A percentile compares a stretch with the other conserved stretches of the same genome.
Conservation (phyloP, 2,329 filamentous ascomycete species). For the Xylogone sp. region DNA sequence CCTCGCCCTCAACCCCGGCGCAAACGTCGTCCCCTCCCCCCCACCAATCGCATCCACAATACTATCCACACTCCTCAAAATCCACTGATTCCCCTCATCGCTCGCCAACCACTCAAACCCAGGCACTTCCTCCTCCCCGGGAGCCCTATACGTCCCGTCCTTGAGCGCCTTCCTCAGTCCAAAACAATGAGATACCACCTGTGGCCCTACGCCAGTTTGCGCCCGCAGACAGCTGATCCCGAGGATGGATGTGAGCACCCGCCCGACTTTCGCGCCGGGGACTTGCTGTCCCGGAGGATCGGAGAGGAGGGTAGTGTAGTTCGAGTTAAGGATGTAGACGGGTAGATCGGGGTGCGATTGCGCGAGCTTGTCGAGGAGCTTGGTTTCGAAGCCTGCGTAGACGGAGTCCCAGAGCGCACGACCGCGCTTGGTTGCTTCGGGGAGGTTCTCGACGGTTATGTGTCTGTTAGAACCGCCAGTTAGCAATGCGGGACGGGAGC, state of each 20-base stretch:
- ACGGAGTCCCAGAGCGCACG: slow-evolving; percentile 69
- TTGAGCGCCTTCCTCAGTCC: slow-evolving; percentile 73
- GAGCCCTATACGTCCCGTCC: slow-evolving; percentile 53
- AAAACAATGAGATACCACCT: slow-evolving; percentile 78
- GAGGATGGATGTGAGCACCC: slow-evolving; percentile 68
- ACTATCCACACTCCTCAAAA: slow-evolving; percentile 57
- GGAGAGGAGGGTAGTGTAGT: slow-evolving; percentile 71
- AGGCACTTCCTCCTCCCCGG: slow-evolving; percentile 42
- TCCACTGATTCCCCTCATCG: slow-evolving; percentile 63
- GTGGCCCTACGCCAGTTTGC: slow-evolving; percentile 78
- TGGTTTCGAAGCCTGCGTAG: slow-evolving; percentile 70
- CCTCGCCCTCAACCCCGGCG: slow-evolving; percentile 43
- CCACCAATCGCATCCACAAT: slow-evolving; percentile 51
- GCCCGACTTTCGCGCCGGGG: slow-evolving; percentile 52
- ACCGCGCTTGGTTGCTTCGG: slow-evolving; percentile 53
- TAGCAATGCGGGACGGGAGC: no score
- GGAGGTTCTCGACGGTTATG: slow-evolving; percentile 43
- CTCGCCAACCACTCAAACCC: slow-evolving; percentile 58
- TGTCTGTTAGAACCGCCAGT: slow-evolving; percentile 5
- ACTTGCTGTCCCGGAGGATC: slow-evolving; percentile 51
- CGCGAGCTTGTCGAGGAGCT: slow-evolving; percentile 67
- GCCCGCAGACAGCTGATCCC: slow-evolving; percentile 72
- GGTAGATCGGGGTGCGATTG: slow-evolving; percentile 78
- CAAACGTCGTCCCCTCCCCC: slow-evolving; percentile 49
- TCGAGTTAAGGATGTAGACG: slow-evolving; percentile 70